These are phyloP conservation scores for Melanogaster broomeanus DNA, from an alignment of 768 basidiomycete genomes.

Conservation along the genomic window DNA sequence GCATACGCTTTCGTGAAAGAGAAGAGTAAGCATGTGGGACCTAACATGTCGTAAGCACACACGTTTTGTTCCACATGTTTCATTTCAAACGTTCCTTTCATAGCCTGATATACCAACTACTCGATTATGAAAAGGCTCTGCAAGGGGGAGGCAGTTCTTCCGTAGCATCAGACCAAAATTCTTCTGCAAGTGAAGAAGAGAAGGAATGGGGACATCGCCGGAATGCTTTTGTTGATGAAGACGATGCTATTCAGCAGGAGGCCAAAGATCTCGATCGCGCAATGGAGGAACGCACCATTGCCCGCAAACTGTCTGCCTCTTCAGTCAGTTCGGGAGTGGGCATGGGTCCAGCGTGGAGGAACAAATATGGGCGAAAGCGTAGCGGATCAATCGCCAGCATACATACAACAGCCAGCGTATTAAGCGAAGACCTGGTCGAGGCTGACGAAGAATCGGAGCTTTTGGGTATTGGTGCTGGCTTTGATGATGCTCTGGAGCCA, in stretches of 20 bases:
- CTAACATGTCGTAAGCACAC: constrained; percentile 88
- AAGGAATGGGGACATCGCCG: constrained; percentile 82
- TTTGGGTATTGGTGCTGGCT: constrained; percentile 68
- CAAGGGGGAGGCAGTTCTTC: constrained; percentile 52
- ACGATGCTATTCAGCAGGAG: constrained; percentile 65
- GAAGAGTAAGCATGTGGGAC: constrained; percentile 85
- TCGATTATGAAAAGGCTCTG: constrained; percentile 85
- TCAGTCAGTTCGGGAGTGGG: constrained; percentile 65
- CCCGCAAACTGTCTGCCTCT: constrained; percentile 70
- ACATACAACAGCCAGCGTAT: constrained; percentile 62
- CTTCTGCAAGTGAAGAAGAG: constrained; percentile 60
- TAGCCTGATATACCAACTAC: constrained; percentile 90
- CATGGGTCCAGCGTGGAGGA: constrained; percentile 68
- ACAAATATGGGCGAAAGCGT: constrained; percentile 69
- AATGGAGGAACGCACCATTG: constrained; percentile 81
- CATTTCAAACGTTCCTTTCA: constrained; percentile 21
- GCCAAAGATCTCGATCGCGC: constrained; percentile 84
- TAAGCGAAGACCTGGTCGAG: constrained; percentile 81
- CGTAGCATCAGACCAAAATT: constrained; percentile 55
- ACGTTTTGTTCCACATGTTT: constrained; percentile 22
- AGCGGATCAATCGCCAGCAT: constrained; percentile 76
- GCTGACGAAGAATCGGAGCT: constrained; percentile 79
- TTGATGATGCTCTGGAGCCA: constrained; percentile 41
- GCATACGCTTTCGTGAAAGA: constrained; percentile 89
- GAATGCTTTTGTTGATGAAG: constrained; percentile 46